phyloP scores from a whole-genome alignment of 2,329 filamentous ascomycete genomes.

The Periconia sp. region DNA sequence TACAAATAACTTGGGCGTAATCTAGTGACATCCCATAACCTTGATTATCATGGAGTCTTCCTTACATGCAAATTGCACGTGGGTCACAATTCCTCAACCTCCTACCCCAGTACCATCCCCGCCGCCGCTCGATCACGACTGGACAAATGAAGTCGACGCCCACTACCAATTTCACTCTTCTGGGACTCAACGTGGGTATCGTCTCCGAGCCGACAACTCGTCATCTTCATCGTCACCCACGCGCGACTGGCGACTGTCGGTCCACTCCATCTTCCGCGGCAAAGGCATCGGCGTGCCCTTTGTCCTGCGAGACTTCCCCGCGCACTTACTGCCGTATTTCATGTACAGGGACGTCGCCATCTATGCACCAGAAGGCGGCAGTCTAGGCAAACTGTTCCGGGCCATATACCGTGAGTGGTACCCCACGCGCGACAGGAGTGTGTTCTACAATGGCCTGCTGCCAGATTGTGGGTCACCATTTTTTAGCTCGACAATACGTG shows the following conservation, averaged over 20 bases:
- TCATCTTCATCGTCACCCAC: not conserved
- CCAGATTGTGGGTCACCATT: not conserved
- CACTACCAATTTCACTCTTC: not conserved
- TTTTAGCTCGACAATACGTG: not conserved
- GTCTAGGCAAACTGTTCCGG: not conserved
- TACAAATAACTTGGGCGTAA: no score
- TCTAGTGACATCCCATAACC: no score
- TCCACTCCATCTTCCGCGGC: not conserved
- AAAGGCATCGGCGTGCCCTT: not conserved
- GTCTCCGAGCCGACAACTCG: not conserved
- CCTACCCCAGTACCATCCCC: no score
- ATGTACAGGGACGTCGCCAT: not conserved
- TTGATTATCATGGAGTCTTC: no score
- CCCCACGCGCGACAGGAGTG: not conserved
- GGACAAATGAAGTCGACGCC: not conserved
- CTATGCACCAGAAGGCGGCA: not conserved
- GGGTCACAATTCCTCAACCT: no score
- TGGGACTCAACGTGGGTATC: not conserved
- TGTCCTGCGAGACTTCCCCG: not conserved
- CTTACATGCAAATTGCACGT: no score
- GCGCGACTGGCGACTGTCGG: not conserved
- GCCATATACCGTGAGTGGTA: not conserved
- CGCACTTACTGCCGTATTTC: not conserved
- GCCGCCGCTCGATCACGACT: no score
- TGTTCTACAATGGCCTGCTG: not conserved